Base-by-base conservation (phyloP, 805 yeast species). In the Metschnikowia matae region DNA sequence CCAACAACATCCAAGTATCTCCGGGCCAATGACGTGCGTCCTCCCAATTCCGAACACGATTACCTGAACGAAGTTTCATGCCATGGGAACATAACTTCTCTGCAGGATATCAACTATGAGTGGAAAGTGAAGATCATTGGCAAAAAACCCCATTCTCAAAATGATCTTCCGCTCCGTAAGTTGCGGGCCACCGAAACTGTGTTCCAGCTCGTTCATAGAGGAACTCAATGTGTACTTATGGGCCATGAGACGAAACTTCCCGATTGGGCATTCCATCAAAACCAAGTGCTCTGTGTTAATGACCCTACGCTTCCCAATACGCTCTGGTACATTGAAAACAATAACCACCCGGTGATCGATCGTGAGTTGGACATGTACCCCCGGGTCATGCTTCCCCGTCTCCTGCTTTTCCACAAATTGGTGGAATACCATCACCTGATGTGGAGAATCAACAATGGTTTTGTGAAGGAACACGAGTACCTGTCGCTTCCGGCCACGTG, bases 41-140 rank as follows among this genome's bases (percentile, higher is more conserved):
- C 98, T 3, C 97, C 96, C 8, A 80, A 90, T 26, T 80, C 92
- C 8, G 96, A 89, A 62, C 94, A 89, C 61, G 98, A 94, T 50
- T 91, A 92, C 67, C 85, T 90, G 62, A 80, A 78, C 55, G 96
- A 90, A 66, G 96, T 90, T 1, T 79, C 88, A 26, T 82, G 89
- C 55, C 72, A 82, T 50, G 94, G 92, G 4, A 80, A 79, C 65
- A 66, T 74, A 6, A 53, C 52, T 6, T 80, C 82, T 1, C 69
- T 70, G 2, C 94, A 89, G 15, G 87, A 87, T 56, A 73, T 77
- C 39, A 82, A 82, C 62, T 90, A 87, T 64, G 79, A 80, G 54
- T 90, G 89, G 78, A 79, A 79, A 49, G 68, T 92, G 18, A 75
- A 79, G 59, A 77, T 84, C 35, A 36, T 69, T 7, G 48, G 48